Base-by-base conservation (phyloP, 495 filamentous ascomycete species). In the Talaromyces thailandensis region DNA sequence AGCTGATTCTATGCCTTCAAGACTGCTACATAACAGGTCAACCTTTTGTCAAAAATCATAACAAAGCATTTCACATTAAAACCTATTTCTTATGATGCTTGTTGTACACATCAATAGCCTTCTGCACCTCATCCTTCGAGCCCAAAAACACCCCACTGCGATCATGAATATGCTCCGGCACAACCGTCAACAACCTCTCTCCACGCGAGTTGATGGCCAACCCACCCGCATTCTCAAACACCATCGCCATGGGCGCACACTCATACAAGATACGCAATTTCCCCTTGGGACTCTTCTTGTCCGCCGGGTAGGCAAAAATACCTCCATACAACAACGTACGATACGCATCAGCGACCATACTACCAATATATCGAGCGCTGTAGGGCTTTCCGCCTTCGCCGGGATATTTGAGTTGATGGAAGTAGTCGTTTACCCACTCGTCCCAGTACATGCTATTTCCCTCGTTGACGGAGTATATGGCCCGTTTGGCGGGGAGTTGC, bases 381-480 rank as follows among this genome's bases (percentile, higher is more conserved):
- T 98, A 98, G 8, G 94, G 94, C 81, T 98, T 98, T 61, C 84
- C 83, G 62, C 84, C 83, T 59, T 61, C 59, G 58, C 35, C 59
- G 16, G 88, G 86, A 71, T 80, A 88, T 78, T 98, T 98, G 66
- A 98, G 80, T 58, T 83, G 87, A 72, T 93, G 80, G 78, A 96
- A 90, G 81, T 96, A 98, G 64, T 84, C 79, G 75, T 91, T 93
- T 69, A 88, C 87, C 64, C 88, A 83, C 28, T 96, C 90, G 40
- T 94, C 88, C 94, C 94, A 98, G 82, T 96, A 97, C 61, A 90
- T 78, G 68, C 87, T 91, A 82, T 98, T 98, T 63, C 94, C 94
- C 79, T 98, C 94, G 77, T 98, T 98, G 77, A 96, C 92, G 53
- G 91, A 96, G 85, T 98, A 98, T 72, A 98, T 98, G 61, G 86